phyloP scores from a whole-genome alignment of 2,329 filamentous ascomycete genomes.

The Aspergillus fumigatus region DNA sequence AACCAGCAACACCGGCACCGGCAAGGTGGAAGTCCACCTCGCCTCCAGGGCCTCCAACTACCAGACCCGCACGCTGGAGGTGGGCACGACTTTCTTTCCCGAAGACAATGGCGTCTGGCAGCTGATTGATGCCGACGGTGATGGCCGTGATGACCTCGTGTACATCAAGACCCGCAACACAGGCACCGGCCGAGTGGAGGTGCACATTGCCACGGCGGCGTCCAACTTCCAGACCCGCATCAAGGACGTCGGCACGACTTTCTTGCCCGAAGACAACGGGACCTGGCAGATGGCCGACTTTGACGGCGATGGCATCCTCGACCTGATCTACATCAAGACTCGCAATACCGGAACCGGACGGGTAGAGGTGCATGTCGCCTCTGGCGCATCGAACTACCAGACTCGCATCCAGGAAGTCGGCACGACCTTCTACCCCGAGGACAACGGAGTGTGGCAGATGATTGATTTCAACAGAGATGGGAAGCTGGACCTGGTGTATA shows the following conservation, averaged over 20 bases:
- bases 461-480: background rate
- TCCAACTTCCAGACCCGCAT: constrained; percentile 47
- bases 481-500: constrained; percentile 3
- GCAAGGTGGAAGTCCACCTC: constrained; percentile 13
- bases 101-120: constrained; percentile 12
- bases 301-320: constrained; percentile 8
- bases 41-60: constrained; percentile 9
- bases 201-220: constrained; percentile 11
- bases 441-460: constrained; percentile 4
- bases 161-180: constrained; percentile 15
- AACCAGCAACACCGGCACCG: constrained; percentile 13
- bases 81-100: constrained; percentile 54
- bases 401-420: constrained; percentile 10
- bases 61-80: constrained; percentile 57
- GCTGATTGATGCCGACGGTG: constrained; percentile 9
- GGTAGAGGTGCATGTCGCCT: constrained; percentile 14
- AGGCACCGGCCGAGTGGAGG: constrained; percentile 10
- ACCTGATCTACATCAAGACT: constrained; percentile 13
- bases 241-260: constrained; percentile 62
- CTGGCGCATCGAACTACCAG: constrained; percentile 10
- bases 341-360: constrained; percentile 9
- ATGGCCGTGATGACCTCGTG: constrained; percentile 9
- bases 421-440: constrained; percentile 5
- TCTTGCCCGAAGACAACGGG: constrained; percentile 18
- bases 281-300: constrained; percentile 13